Base-by-base conservation (phyloP, 176 grass and related monocot genomes). In the Dactylis glomerata region DNA sequence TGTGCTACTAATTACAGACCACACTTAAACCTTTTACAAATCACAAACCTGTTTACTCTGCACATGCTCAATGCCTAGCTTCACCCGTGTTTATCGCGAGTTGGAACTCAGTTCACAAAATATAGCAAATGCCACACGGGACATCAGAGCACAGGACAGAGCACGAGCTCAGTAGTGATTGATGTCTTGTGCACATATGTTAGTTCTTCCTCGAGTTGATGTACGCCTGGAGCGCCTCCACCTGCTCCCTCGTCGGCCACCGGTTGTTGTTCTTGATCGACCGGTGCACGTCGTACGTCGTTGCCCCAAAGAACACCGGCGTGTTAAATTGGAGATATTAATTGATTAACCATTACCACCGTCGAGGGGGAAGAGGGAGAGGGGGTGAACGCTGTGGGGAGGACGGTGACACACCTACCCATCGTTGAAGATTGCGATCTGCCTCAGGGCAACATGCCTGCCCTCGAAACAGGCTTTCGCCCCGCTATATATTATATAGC, bases 221-320 rank as follows among this genome's bases (percentile, higher is more conserved):
- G 80, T 90, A 95, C 1, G 87, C 80, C 85, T 87, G 80, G 15
- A 90, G 82, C 34, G 91, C 91, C 36, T 92, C 82, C 58, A 95
- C 85, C 82, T 98, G 93, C 78, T 93, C 87, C 85, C 58, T 90
- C 6, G 91, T 95, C 44, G 87, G 93, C 51, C 91, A 89, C 40
- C 80, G 85, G 32, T 92, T 80, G 77, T 95, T 95, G 78, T 83
- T 93, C 83, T 90, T 93, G 78, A 98, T 98, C 10, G 96, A 93
- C 34, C 93, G 85, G 89, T 95, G 96, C 66, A 98, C 96, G 66
- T 98, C 96, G 75, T 93, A 98, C 5, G 89, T 95, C 19, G 91
- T 93, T 26, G 91, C 93, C 74, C 85, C 93, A 1, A 98, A 85
- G 76, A 95, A 91, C n/a, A 90, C 66, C 37, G 92, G 45, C 73